Evolutionary conservation across 306 rosid species (phyloP).

Genomic region (Begonia masoniana): DNA sequence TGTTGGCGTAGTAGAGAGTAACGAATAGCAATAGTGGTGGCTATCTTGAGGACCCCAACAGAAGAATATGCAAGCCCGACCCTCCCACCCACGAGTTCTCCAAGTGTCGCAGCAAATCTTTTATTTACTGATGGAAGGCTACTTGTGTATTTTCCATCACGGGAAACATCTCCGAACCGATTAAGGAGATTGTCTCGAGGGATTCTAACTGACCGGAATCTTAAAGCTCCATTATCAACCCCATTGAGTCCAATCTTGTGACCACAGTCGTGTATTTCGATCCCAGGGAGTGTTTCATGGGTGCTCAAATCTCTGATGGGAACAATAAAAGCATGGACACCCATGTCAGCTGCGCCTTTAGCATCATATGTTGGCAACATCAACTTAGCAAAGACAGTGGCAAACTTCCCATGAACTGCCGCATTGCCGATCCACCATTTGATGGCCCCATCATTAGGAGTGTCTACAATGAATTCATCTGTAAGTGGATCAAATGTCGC

Average conservation of each 20-base stretch:
- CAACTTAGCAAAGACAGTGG: slow-evolving; percentile 80
- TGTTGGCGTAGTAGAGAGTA: slow-evolving; percentile 89
- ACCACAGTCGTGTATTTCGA: slow-evolving; percentile 96
- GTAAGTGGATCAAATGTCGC: slow-evolving; percentile 79
- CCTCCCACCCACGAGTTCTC: slow-evolving; percentile 98
- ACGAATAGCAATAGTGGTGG: slow-evolving; percentile 71
- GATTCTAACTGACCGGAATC: slow-evolving; percentile 72
- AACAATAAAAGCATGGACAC: slow-evolving; percentile 93
- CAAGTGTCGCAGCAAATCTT: slow-evolving; percentile 88
- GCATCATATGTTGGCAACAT: slow-evolving; percentile 50
- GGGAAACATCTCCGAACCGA: slow-evolving; percentile 87
- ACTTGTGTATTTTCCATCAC: slow-evolving; percentile 86
- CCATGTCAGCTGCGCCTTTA: slow-evolving; percentile 77
- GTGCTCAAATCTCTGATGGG: slow-evolving; percentile 83
- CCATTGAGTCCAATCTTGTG: slow-evolving; percentile 93
- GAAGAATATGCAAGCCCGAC: slow-evolving; percentile 93
- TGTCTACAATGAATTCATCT: slow-evolving; percentile 70
- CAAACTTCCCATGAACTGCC: slow-evolving; percentile 95
- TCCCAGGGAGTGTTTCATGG: slow-evolving; percentile 79
- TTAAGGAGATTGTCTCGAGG: slow-evolving; percentile 93
- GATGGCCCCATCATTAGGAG: slow-evolving; percentile 95
- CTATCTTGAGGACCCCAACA: slow-evolving; percentile 69
- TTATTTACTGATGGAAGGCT: slow-evolving; percentile 62
- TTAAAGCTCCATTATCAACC: slow-evolving; percentile 90
- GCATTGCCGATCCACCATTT: slow-evolving; percentile 99